phyloP scores from a whole-genome alignment of 129 eudicot genomes.

The Logfia minima region DNA sequence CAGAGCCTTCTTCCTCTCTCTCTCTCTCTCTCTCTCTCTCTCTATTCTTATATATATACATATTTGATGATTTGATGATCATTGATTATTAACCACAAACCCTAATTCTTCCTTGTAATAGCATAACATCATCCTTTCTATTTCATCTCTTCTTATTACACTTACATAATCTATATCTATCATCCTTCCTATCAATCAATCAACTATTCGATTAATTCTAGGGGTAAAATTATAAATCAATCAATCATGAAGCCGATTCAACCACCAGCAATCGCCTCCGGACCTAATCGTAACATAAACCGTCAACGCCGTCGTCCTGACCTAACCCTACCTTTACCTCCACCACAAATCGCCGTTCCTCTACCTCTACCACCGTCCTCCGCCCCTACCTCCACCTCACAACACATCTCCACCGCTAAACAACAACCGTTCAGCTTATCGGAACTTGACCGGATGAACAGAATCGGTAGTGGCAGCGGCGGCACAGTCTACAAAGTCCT shows the following conservation, averaged over 20 bases:
- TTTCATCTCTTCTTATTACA: not conserved
- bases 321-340: slow-evolving; percentile 66
- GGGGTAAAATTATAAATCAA: slow-evolving; percentile 4
- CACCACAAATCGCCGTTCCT: slow-evolving; percentile 53
- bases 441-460: slow-evolving; percentile 62
- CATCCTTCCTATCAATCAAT: not conserved
- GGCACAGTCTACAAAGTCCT: slow-evolving; percentile 87
- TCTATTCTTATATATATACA: not conserved
- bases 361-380: slow-evolving; percentile 61
- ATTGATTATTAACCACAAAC: slow-evolving; percentile 2
- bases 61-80: not conserved
- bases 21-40: slow-evolving; percentile 23
- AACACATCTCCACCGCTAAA: slow-evolving; percentile 21
- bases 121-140: not conserved
- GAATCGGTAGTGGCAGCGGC: slow-evolving; percentile 83
- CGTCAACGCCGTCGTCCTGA: slow-evolving; percentile 72
- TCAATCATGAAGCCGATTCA: slow-evolving; percentile 48
- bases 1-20: slow-evolving; percentile 21
- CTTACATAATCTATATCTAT: not conserved
- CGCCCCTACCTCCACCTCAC: slow-evolving; percentile 34
- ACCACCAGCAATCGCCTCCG: slow-evolving; percentile 42
- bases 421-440: slow-evolving; percentile 42
- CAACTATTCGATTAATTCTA: not conserved
- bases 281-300: slow-evolving; percentile 22
- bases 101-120: slow-evolving; percentile 15